phyloP scores from a whole-genome alignment of 441 rosid species.

The Adansonia madagascariensis region DNA sequence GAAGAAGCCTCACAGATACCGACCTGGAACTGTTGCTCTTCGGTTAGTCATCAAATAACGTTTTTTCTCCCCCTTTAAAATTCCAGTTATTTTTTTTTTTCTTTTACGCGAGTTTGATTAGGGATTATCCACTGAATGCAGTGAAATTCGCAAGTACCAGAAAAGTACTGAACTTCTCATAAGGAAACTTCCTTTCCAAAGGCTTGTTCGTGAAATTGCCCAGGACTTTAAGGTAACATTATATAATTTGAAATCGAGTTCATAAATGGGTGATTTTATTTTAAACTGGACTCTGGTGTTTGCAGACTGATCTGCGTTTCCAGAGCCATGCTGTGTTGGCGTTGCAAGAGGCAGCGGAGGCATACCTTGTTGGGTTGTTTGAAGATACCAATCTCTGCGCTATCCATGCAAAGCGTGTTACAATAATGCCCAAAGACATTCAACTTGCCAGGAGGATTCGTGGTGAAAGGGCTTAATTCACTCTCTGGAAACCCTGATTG shows the following conservation, averaged over 20 bases:
- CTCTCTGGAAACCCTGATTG: too few species aligned
- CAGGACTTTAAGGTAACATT: slow-evolving; percentile 59
- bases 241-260: not conserved
- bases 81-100: not conserved
- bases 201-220: too few species aligned
- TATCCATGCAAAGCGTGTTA: too few species aligned
- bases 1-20: slow-evolving; percentile 42
- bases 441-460: too few species aligned
- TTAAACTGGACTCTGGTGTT: not conserved
- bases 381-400: slow-evolving; percentile 50
- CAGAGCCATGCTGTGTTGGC: slow-evolving; percentile 35
- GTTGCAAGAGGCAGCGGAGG: slow-evolving; percentile 61
- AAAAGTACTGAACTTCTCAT: too few species aligned
- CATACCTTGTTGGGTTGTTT: slow-evolving; percentile 55
- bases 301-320: slow-evolving; percentile 44
- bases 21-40: slow-evolving; percentile 64
- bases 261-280: too few species aligned
- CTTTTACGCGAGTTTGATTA: not conserved
- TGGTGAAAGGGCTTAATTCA: not conserved
- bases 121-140: not conserved
- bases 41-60: slow-evolving; percentile 35
- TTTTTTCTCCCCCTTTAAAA: too few species aligned
- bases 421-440: too few species aligned
- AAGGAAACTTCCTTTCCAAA: too few species aligned
- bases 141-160: slow-evolving; percentile 61